Evolutionary conservation across 352 stramenopile species (phyloP).

Genomic region (Pythium aristosporum): DNA sequence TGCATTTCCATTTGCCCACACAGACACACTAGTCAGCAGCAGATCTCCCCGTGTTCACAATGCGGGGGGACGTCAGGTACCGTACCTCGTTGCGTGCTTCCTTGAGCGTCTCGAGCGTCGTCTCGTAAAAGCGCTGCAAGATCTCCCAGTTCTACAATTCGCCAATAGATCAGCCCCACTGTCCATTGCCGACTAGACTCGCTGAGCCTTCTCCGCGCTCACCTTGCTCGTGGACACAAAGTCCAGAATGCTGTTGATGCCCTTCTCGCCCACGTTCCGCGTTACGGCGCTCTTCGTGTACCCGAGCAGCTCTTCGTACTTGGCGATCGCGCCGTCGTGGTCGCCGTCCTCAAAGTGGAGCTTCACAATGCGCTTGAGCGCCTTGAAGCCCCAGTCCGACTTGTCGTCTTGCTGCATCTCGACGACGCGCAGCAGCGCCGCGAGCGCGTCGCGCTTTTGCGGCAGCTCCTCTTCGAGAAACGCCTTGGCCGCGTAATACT

Average conservation of each 20-base stretch:
- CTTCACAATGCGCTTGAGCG: conserved; percentile 95
- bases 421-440: conserved; percentile 54
- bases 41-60: conserved; percentile 15
- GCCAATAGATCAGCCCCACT: background rate
- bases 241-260: conserved; percentile 95
- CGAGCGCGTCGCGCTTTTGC: conserved; percentile 39
- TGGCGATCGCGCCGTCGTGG: conserved; percentile 67
- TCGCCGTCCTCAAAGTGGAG: conserved; percentile 80
- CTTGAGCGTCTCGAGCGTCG: conserved; percentile 81
- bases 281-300: conserved; percentile 88
- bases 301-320: conserved; percentile 90
- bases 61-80: background rate
- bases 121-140: conserved; percentile 84
- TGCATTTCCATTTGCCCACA: background rate
- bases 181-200: too few relatives aligned
- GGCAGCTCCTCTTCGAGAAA: conserved; percentile 59
- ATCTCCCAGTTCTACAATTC: conserved; percentile 72
- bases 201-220: background rate
- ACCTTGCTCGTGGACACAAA: conserved; percentile 88
- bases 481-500: conserved; percentile 92
- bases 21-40: background rate
- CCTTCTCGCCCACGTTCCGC: conserved; percentile 94
- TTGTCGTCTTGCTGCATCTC: conserved; percentile 45
- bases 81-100: conserved; percentile 73
- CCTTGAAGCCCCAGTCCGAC: conserved; percentile 92